These are phyloP conservation scores for Gremmenia infestans DNA, from an alignment of 2,329 filamentous ascomycete genomes.

Conservation along the genomic window DNA sequence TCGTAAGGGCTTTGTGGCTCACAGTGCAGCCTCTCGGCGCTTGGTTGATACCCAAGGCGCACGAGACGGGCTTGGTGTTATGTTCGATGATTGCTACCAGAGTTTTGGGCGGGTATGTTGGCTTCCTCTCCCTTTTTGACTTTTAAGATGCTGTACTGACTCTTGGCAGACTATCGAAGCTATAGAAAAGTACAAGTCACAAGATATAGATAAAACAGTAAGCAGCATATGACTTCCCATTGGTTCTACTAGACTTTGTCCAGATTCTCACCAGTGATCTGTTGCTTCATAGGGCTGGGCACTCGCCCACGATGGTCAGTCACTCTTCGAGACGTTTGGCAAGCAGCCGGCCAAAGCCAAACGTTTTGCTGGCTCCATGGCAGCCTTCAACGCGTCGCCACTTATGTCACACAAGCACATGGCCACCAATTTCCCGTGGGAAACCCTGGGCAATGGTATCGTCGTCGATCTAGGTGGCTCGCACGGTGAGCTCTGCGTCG, in stretches of 20 bases:
- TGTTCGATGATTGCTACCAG: slow-evolving; percentile 39
- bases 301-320: background rate
- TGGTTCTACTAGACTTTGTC: background rate
- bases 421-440: slow-evolving; percentile 7
- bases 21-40: slow-evolving; percentile 16
- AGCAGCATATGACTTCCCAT: background rate
- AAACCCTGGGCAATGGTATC: background rate
- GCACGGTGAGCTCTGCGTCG: slow-evolving; percentile 21
- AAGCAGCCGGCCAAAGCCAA: background rate
- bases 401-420: slow-evolving; percentile 1
- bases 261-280: background rate
- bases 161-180: slow-evolving; percentile 5
- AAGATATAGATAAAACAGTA: background rate
- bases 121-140: too few species aligned
- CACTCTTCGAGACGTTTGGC: background rate
- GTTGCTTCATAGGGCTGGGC: background rate
- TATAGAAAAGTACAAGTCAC: slow-evolving; percentile 1
- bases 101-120: background rate
- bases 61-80: slow-evolving; percentile 42
- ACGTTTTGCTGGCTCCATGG: background rate
- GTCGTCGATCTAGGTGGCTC: slow-evolving; percentile 24
- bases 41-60: slow-evolving; percentile 12
- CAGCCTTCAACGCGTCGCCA: background rate
- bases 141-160: too few species aligned
- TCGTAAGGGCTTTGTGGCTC: slow-evolving; percentile 13